Base-by-base conservation (phyloP, 495 filamentous ascomycete species). In the Trichoderma erinaceum region DNA sequence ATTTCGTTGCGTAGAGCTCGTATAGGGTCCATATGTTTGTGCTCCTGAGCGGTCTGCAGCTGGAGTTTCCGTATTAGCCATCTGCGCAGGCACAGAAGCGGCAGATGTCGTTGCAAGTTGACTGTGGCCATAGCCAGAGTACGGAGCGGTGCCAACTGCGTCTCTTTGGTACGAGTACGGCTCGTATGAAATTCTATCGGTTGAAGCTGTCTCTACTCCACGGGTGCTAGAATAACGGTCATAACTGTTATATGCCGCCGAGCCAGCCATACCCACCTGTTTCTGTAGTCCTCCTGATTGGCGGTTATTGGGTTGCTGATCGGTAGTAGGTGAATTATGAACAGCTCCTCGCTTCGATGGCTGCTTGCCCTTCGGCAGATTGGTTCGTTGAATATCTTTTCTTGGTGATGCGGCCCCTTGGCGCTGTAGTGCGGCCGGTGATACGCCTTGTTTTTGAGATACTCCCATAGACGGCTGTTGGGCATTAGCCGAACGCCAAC, bases 141-240 rank as follows among this genome's bases (percentile, higher is more conserved):
- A 61, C 56, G 56, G n/a, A 32, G 25, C n/a, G 12, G 56, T 18
- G 16, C 56, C 25, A 11, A 15, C 25, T 12, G 56, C 16, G 25
- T 61, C 56, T 61, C 44, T 18, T 41, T 68, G 67, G 5, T 50
- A 27, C 58, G 58, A 50, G 27, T 64, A 68, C 58, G 67, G 67
- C 41, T 68, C 58, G 61, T 68, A 68, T 5, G 67, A 44, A 38
- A 68, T 46, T 8, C 67, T 32, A 29, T 48, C 27, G 43, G n/a
- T 29, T 13, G 65, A 23, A 16, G 38, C 12, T n/a, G 15, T 15
- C 5, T 46, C 65, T n/a, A 43, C 3, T 52, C 7, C 65, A 3
- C 27, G 18, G 25, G 27, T 50, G 65, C 65, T 29, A 13, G 44
- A 32, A 48, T 66, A 66, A n/a, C 65, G 65, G 21, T 46, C 41